Evolutionary conservation across 768 basidiomycete genomes (phyloP), one percentile per base, ranked within the genome.

Genomic region (Hortiboletus campestris): DNA sequence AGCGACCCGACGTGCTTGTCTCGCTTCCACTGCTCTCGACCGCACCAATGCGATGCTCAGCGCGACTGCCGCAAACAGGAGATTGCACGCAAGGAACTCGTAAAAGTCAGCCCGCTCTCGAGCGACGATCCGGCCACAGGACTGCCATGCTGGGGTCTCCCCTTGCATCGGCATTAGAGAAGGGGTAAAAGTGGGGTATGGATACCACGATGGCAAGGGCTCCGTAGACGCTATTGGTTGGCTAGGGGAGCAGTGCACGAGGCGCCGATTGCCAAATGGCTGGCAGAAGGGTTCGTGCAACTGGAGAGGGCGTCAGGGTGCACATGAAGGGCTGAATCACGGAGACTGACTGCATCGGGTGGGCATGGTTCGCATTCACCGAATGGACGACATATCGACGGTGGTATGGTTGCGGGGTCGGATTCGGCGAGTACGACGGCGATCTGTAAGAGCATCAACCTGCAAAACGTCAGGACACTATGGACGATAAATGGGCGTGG

Each of bases 191-290:
- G 58, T 48, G 46, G 50, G 51, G 31, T 51, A 35, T 25, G 54
- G 61, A 43, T 59, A 13, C 60, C 58, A 58, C 22, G 51, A 52
- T 19, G 67, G 62, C 36, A 53, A 19, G 59, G 60, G n/a, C 49
- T 43, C 51, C 64, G 56, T 32, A 62, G 63, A 17, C 66, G 71
- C 47, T 28, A 58, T 20, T 36, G 67, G 64, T 62, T 65, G 72
- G 46, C 69, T 62, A 56, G 66, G 67, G 22, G 82, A 66, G 57
- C 94, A 98, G 67, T 94, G 94, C 77, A 95, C 80, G 39, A 94
- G 80, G 19, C 91, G 85, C 22, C 95, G 84, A 72, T 95, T 95
- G 49, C 95, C 95, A 67, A 94, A 96, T n/a, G 95, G 94, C 66
- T 91, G 85, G 73, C 94, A 98, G 72, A 89, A 96, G 2, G 94